Evolutionary conservation across 2,329 filamentous ascomycete genomes (phyloP).

Genomic region (Dothideomycetes sp.): DNA sequence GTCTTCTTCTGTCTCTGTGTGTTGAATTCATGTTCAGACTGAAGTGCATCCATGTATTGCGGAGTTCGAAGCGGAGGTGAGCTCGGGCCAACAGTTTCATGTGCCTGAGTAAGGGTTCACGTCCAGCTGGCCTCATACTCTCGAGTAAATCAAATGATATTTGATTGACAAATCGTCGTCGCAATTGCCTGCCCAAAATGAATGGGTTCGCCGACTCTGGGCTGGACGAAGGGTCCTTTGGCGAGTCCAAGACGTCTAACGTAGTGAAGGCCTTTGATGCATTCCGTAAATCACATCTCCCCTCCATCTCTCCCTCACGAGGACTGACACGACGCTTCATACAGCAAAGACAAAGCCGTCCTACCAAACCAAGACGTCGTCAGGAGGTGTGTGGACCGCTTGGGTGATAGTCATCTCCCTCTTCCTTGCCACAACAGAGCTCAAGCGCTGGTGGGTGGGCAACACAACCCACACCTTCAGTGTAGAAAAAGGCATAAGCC

Average conservation of each 20-base stretch:
- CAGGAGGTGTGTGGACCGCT: constrained; percentile 90
- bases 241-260: constrained; percentile 50
- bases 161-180: no score
- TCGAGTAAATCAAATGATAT: no score
- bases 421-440: constrained; percentile 66
- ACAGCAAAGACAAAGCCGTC: constrained; percentile 90
- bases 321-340: neutral
- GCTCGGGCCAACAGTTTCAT: neutral
- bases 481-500: constrained; percentile 83
- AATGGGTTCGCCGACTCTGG: constrained; percentile 64
- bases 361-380: constrained; percentile 73
- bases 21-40: no score
- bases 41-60: no score
- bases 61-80: neutral
- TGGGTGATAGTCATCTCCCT: constrained; percentile 64
- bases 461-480: constrained; percentile 80
- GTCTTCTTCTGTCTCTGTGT: neutral
- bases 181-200: constrained; percentile 39
- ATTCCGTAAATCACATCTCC: constrained; percentile 56
- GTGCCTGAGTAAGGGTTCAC: neutral
- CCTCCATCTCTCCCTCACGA: constrained; percentile 24
- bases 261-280: constrained; percentile 83
- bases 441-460: constrained; percentile 73
- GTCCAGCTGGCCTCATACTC: neutral
- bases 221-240: constrained; percentile 72